A percentile compares a stretch with the other conserved stretches of the same genome.
Conservation (phyloP, 176 grass and related monocot genomes). For the Musa beccarii region DNA sequence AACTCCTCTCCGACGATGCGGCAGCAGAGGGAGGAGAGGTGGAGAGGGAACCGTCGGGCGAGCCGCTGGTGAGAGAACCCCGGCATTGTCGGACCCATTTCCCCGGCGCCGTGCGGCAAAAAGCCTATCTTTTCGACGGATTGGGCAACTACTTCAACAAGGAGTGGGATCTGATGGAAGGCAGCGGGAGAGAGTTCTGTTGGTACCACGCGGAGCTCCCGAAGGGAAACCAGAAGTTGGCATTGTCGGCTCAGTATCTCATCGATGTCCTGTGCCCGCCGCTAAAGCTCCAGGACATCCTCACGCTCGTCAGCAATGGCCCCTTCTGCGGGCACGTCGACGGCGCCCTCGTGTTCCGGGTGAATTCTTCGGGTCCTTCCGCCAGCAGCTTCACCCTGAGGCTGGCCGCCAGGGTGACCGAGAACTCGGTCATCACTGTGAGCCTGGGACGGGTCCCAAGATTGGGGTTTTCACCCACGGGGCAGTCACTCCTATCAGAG, state of each 20-base stretch:
- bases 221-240: slow-evolving; percentile 37
- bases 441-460: slow-evolving; percentile 74
- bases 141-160: slow-evolving; percentile 9
- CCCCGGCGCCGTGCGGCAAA: slow-evolving; percentile 18
- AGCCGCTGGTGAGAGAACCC: neutral
- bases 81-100: neutral
- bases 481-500: slow-evolving; percentile 69
- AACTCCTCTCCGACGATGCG: neutral
- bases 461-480: slow-evolving; percentile 52
- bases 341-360: slow-evolving; percentile 52
- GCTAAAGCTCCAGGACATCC: slow-evolving; percentile 88
- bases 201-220: slow-evolving; percentile 93
- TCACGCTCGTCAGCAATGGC: slow-evolving; percentile 61
- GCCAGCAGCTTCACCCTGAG: slow-evolving; percentile 64
- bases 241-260: slow-evolving; percentile 67
- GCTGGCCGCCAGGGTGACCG: slow-evolving; percentile 57
- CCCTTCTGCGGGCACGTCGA: slow-evolving; percentile 47
- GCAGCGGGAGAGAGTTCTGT: slow-evolving; percentile 30
- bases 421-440: slow-evolving; percentile 68
- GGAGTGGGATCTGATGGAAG: slow-evolving; percentile 8
- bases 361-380: slow-evolving; percentile 61
- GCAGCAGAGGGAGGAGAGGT: neutral
- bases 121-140: slow-evolving; percentile 13
- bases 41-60: neutral
- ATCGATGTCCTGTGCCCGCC: slow-evolving; percentile 84